Conservation (phyloP, 2,329 filamentous ascomycete genomes). For the Monosporascus sp. region DNA sequence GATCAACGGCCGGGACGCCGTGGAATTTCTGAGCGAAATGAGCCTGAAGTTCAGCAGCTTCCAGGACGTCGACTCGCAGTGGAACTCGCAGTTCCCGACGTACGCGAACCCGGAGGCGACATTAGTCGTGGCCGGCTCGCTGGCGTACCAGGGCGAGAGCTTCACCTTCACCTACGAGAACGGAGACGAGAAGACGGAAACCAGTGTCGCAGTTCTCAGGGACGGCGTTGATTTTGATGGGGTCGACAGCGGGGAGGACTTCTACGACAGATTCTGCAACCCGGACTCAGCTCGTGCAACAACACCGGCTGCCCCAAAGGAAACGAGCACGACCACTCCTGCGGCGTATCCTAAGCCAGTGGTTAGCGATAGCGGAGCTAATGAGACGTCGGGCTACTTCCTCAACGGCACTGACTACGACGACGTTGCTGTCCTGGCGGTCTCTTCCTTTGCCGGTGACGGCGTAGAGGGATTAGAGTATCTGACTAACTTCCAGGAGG, state of each 20-base stretch:
- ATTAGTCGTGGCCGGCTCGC: constrained; percentile 17
- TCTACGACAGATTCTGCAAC: constrained; percentile 30
- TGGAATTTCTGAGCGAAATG: constrained; percentile 42
- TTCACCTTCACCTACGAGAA: constrained; percentile 30
- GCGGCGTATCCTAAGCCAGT: constrained; percentile 22
- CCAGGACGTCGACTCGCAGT: constrained; percentile 55
- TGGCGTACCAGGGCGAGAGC: constrained; percentile 23
- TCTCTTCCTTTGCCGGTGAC: constrained; percentile 20
- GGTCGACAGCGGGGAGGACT: constrained; percentile 29
- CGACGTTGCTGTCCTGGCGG: constrained; percentile 28
- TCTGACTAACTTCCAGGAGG: constrained; percentile 30
- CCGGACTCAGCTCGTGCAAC: constrained; percentile 10
- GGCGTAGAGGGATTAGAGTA: constrained; percentile 25
- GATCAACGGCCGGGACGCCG: constrained; percentile 54
- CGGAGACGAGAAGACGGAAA: constrained; percentile 22
- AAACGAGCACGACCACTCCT: constrained; percentile 3
- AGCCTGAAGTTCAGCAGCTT: constrained; percentile 38
- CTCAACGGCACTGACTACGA: constrained; percentile 23
- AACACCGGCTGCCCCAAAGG: not conserved
- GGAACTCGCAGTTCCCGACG: constrained; percentile 28
- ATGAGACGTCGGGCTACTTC: constrained; percentile 30
- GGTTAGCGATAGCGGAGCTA: constrained; percentile 21
- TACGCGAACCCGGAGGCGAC: constrained; percentile 19
- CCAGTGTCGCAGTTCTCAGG: constrained; percentile 14
- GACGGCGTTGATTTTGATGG: constrained; percentile 21